Evolutionary conservation across 169 alveolate genomes (phyloP).

Genomic region (Cryptosporidium muris): DNA sequence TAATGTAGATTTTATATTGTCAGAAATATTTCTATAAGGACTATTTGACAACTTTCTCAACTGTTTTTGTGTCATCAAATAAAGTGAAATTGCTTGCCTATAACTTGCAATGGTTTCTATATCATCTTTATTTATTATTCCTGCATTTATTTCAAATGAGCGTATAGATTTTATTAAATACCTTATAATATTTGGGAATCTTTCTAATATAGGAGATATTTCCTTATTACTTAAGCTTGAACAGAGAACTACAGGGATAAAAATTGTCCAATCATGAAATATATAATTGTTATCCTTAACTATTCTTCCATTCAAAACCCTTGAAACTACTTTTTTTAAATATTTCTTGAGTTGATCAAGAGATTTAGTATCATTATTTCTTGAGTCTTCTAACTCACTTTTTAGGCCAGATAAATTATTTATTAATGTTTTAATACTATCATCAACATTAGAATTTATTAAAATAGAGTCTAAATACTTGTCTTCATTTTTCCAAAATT

Average conservation of each 20-base stretch:
- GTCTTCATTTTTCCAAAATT: constrained; percentile 13
- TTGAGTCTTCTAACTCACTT: not conserved
- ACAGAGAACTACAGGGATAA: constrained; percentile 38
- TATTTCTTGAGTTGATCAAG: not conserved
- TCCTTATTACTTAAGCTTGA: constrained; percentile 18
- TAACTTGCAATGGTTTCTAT: not conserved
- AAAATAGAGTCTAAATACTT: constrained; percentile 19
- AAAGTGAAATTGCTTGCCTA: no score
- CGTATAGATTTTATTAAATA: constrained; percentile 38
- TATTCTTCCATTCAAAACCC: not conserved
- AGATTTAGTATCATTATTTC: not conserved
- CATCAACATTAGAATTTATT: constrained; percentile 6
- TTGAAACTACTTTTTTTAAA: constrained; percentile 10
- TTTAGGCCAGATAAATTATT: not conserved
- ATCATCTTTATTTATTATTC: constrained; percentile 4
- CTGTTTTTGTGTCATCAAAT: no score
- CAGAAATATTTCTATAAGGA: no score
- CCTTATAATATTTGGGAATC: constrained; percentile 15
- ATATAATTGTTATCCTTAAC: constrained; percentile 27
- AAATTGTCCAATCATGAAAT: constrained; percentile 32
- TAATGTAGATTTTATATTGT: no score
- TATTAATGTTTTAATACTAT: constrained; percentile 2
- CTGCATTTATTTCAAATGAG: constrained; percentile 12
- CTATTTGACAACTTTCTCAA: no score
- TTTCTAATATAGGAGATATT: constrained; percentile 15